Evolutionary conservation across 768 basidiomycete genomes (phyloP).

Genomic region (Serendipita sp.): DNA sequence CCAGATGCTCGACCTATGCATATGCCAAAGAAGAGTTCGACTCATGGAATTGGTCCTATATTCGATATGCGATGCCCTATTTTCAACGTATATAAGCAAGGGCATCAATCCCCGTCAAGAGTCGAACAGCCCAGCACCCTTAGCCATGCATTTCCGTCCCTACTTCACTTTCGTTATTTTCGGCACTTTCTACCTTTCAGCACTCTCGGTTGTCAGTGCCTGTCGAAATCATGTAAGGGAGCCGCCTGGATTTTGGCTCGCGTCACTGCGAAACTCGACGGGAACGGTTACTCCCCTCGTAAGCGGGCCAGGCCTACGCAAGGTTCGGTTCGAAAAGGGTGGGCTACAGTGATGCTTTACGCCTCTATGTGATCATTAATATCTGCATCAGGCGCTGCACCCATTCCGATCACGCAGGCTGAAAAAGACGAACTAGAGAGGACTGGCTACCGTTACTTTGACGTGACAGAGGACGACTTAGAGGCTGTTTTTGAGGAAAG

Average conservation of each 20-base stretch:
- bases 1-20: too few relatives aligned
- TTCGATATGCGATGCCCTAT: too few relatives aligned
- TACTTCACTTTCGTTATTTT: background rate
- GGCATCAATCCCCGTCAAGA: too few relatives aligned
- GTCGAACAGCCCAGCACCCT: too few relatives aligned
- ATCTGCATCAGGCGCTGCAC: background rate
- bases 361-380: background rate
- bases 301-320: background rate
- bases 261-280: background rate
- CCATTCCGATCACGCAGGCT: conserved; percentile 3
- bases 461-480: conserved; percentile 7
- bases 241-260: background rate
- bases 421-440: conserved; percentile 6
- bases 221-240: background rate
- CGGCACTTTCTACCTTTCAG: background rate
- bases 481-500: background rate
- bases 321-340: conserved; percentile 1
- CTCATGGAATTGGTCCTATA: too few relatives aligned
- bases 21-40: too few relatives aligned
- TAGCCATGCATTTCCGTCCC: background rate
- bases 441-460: background rate
- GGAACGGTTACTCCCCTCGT: background rate
- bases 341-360: background rate
- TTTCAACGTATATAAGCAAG: too few relatives aligned
- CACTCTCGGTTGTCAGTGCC: too few relatives aligned